phyloP scores from a whole-genome alignment of 192 early-diverging fungal species.

The Chytriomyces sp. region DNA sequence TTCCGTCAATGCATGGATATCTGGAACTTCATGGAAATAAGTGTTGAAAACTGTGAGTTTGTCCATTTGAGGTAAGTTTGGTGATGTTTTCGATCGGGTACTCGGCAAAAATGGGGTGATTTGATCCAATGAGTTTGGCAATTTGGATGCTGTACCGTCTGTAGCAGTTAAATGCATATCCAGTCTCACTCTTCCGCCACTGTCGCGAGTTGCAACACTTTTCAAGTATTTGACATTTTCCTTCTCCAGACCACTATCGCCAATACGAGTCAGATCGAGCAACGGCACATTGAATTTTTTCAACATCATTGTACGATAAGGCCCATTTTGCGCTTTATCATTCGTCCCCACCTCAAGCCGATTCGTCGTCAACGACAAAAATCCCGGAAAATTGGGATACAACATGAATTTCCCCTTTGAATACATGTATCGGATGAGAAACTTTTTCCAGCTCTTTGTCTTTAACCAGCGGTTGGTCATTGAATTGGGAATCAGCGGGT shows the following conservation, averaged over 20 bases:
- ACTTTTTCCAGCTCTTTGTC: slow-evolving; percentile 35
- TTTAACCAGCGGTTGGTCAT: slow-evolving; percentile 37
- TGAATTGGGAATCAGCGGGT: slow-evolving; percentile 31
- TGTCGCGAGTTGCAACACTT: neutral
- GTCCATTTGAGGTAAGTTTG: slow-evolving; percentile 22
- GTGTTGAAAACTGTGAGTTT: slow-evolving; percentile 14
- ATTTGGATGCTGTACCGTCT: neutral
- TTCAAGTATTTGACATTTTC: neutral
- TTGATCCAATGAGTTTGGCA: neutral
- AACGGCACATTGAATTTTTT: slow-evolving; percentile 31
- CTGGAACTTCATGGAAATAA: slow-evolving; percentile 6
- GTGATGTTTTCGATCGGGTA: neutral
- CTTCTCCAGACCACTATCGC: neutral
- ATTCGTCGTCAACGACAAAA: slow-evolving; percentile 33
- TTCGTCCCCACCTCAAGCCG: slow-evolving; percentile 36
- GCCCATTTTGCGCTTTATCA: slow-evolving; percentile 17
- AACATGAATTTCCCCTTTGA: slow-evolving; percentile 31
- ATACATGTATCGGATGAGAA: slow-evolving; percentile 34
- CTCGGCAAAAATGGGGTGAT: slow-evolving; percentile 21
- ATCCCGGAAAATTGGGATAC: slow-evolving; percentile 36
- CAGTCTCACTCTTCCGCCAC: neutral
- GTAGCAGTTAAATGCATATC: neutral
- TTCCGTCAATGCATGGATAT: neutral
- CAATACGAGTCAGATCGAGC: slow-evolving; percentile 20
- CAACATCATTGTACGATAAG: slow-evolving; percentile 9